These are phyloP conservation scores for Irpex lacteus DNA, from an alignment of 1,284 basidiomycete species.

Conservation along the genomic window DNA sequence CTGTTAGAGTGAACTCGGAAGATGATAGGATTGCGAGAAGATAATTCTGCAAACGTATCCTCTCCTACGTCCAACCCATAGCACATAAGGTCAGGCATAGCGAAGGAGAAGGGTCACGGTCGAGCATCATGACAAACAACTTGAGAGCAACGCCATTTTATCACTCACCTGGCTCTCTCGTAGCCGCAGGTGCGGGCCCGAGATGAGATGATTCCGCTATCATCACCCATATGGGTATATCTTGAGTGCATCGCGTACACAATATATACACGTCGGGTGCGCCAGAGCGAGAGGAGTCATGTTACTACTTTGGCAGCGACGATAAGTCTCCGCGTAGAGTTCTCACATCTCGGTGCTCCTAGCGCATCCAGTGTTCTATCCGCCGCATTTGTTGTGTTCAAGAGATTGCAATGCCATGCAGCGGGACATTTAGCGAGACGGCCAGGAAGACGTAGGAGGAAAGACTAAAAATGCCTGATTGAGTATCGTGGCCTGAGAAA, in stretches of 20 bases:
- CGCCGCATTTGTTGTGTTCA: too few species aligned
- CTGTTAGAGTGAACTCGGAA: background rate
- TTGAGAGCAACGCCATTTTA: background rate
- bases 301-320: background rate
- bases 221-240: background rate
- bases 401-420: too few species aligned
- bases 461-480: background rate
- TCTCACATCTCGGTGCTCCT: too few species aligned
- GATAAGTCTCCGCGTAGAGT: background rate
- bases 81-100: slow-evolving; percentile 1
- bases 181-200: background rate
- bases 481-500: background rate
- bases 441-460: background rate
- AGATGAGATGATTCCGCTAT: background rate
- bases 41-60: background rate
- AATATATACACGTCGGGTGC: background rate
- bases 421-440: background rate
- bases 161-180: background rate
- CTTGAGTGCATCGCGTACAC: background rate
- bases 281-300: background rate
- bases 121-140: background rate
- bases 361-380: too few species aligned
- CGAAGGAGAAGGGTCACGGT: background rate
- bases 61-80: background rate
- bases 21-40: background rate